Evolutionary conservation across 441 rosid genomes (phyloP).

Genomic region (Brassica hybrid): DNA sequence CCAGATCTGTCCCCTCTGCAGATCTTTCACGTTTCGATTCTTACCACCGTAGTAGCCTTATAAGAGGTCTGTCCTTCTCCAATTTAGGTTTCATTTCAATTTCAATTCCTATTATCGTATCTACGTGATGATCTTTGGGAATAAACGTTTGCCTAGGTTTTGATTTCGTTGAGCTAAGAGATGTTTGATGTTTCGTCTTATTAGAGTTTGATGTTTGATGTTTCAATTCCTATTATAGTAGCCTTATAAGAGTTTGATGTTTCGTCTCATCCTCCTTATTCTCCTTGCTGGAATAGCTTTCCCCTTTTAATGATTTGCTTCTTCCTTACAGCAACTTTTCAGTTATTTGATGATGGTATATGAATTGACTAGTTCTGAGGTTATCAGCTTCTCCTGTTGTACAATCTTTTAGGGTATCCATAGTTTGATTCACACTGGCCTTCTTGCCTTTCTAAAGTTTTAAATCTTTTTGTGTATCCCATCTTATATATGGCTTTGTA

Average conservation of each 20-base stretch:
- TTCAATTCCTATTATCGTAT: neutral
- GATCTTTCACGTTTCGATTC: conserved; percentile 47
- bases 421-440: neutral
- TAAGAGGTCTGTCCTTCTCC: conserved; percentile 47
- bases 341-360: neutral
- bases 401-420: neutral
- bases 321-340: neutral
- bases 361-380: conserved; percentile 3
- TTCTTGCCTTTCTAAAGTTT: too few relatives aligned
- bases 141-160: neutral
- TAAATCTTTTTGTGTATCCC: neutral
- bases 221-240: too few relatives aligned
- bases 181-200: neutral
- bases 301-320: neutral
- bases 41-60: conserved; percentile 41
- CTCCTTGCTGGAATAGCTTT: neutral
- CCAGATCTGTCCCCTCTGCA: conserved; percentile 35
- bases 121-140: neutral
- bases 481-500: too few relatives aligned
- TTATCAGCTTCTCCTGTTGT: neutral
- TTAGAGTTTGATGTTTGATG: neutral
- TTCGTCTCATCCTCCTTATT: conserved; percentile 21
- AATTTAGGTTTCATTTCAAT: neutral
- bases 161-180: neutral
- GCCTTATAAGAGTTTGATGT: too few relatives aligned